Base-by-base conservation (phyloP, 352 stramenopile genomes). In the Pythium dissimile region DNA sequence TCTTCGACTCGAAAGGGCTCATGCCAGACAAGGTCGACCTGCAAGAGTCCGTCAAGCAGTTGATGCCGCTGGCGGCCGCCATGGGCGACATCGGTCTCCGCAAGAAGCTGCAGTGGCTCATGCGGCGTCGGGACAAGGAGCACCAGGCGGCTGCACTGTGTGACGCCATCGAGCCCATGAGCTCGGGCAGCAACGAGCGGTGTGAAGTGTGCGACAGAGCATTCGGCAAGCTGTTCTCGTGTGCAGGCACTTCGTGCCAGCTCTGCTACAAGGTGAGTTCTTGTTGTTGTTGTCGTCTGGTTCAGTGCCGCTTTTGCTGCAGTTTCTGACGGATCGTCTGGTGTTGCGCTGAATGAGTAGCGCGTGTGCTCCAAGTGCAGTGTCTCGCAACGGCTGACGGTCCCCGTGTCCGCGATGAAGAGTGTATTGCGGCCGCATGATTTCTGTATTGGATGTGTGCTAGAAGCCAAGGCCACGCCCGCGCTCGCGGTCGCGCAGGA, bases 101-200 rank as follows among this genome's bases (percentile, higher is more conserved):
- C 20, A 82, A 83, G 65, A 88, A 84, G 39, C 51, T 88, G 26
- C 56, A 65, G 26, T 85, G 65, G 55, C 64, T 75, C 26, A 16
- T 80, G 44, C 59, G 65, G 41, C 57, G 67, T 13, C 60, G 41
- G 7, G 15, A 44, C 21, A 26, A 7, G 4, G 37, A 45, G 12
- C 46, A 35, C 26, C 15, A 32, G 6, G 23, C 16, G 16, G 20
- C 39, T 2, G 43, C 34, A 31, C 44, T 24, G 6, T 21, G 26
- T 13, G 41, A 55, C 21, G 35, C 21, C 4, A 53, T 57, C 18
- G 53, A 57, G 4, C 18, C 54, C 41, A 35, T 31, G 45, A 45
- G 55, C 20, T 63, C 44, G 9, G 42, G 55, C 16, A 31, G 8
- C 1, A 42, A 51, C 15, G 42, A 52, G 30, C 8, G 11, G 7